Percentiles rank a stretch among this genome's conserved stretches.
Conservation (phyloP, 2,329 filamentous ascomycete species). For the Canariomyces notabilis region DNA sequence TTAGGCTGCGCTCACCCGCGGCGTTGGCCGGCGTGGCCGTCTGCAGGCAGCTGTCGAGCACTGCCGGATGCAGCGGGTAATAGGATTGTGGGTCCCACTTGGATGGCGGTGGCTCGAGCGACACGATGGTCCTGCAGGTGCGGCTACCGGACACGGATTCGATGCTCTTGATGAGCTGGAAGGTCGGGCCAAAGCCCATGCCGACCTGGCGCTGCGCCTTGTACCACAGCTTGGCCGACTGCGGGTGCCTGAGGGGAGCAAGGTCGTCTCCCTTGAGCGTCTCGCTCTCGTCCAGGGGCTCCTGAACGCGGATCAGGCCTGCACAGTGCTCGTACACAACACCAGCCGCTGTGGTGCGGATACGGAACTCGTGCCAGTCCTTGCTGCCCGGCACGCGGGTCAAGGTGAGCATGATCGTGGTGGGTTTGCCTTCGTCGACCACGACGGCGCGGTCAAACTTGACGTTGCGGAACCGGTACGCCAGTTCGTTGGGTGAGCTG, state of each 20-base stretch:
- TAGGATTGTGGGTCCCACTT: constrained; percentile 22
- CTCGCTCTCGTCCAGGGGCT: constrained; percentile 3
- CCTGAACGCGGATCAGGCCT: constrained; percentile 22
- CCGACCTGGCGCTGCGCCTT: constrained; percentile 28
- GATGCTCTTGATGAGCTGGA: constrained; percentile 19
- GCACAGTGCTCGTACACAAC: constrained; percentile 18
- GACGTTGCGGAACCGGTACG: constrained; percentile 23
- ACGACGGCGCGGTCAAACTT: constrained; percentile 22
- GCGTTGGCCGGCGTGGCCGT: constrained; percentile 8
- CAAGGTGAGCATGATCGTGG: constrained; percentile 10
- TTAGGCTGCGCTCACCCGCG: constrained; percentile 12
- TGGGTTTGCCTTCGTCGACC: constrained; percentile 18
- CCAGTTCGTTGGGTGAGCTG: constrained; percentile 10
- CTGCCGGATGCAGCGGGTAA: constrained; percentile 26
- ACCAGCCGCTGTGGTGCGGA: constrained; percentile 12
- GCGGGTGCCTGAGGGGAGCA: constrained; percentile 3
- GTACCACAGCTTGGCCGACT: constrained; percentile 25
- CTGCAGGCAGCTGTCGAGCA: constrained; percentile 24
- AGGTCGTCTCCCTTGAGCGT: background rate
- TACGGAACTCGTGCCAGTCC: constrained; percentile 27
- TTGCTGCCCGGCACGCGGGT: constrained; percentile 6
- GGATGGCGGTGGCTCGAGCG: constrained; percentile 18
- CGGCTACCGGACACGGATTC: constrained; percentile 20
- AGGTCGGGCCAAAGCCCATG: constrained; percentile 25
- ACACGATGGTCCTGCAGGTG: constrained; percentile 10